Percentiles rank a stretch among this genome's conserved stretches.
Evolutionary conservation across 1,284 basidiomycete genomes (phyloP).

Genomic region (Microbotryum intermedium): DNA sequence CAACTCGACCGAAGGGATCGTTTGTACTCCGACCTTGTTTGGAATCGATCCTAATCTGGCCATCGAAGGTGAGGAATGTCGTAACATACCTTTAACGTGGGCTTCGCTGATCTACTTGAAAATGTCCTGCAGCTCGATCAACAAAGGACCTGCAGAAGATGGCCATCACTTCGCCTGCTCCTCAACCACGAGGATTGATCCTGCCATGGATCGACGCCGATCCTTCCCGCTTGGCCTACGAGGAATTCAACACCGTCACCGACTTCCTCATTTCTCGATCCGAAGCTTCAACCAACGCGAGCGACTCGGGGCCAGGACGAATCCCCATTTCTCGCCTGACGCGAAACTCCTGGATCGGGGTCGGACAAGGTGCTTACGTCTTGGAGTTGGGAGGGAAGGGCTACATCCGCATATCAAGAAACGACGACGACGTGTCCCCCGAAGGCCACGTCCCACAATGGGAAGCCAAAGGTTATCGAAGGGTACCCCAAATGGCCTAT

Average conservation of each 20-base stretch:
- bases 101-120: not conserved
- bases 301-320: not conserved
- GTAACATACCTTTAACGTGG: too few relatives aligned
- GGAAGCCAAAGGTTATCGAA: not conserved
- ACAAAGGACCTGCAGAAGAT: not conserved
- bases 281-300: not conserved
- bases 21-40: constrained; percentile 75
- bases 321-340: constrained; percentile 1
- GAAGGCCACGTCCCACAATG: not conserved
- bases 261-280: constrained; percentile 4
- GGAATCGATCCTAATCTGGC: constrained; percentile 68
- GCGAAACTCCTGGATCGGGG: constrained; percentile 65
- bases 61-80: constrained; percentile 50
- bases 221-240: constrained; percentile 2
- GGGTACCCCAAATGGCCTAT: not conserved
- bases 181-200: not conserved
- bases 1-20: constrained; percentile 59
- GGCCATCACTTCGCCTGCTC: not conserved
- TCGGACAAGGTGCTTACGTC: constrained; percentile 63
- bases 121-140: not conserved
- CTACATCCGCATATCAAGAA: constrained; percentile 53
- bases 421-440: not conserved
- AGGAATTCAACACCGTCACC: constrained; percentile 12
- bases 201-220: not conserved
- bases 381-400: constrained; percentile 70